Evolutionary conservation across 257 asterid genomes (phyloP).

Genomic region (Ilex aquifolium): DNA sequence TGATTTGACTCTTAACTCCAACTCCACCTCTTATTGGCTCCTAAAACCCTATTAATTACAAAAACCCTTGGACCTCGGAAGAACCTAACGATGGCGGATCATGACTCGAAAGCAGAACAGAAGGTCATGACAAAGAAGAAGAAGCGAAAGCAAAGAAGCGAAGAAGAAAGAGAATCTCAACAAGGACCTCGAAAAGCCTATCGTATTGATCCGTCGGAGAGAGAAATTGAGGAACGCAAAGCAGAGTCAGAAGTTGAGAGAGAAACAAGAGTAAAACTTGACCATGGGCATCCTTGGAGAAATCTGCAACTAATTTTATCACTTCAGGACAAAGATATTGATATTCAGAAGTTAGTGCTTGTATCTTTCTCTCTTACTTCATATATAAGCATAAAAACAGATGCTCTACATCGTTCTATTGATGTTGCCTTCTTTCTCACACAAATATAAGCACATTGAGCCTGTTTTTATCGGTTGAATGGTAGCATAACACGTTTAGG

Average conservation of each 20-base stretch:
- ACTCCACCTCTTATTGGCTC: too few relatives aligned
- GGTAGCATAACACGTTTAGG: not conserved
- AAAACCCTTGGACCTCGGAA: conserved; percentile 5
- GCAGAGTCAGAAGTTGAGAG: conserved; percentile 9
- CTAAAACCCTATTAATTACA: conserved; percentile 12
- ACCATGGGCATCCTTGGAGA: conserved; percentile 50
- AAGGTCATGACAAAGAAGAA: conserved; percentile 19
- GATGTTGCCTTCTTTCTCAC: not conserved
- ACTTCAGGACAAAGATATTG: conserved; percentile 45
- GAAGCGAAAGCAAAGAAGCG: conserved; percentile 51
- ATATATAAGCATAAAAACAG: not conserved
- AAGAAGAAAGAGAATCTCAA: conserved; percentile 13
- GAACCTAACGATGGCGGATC: conserved; percentile 23
- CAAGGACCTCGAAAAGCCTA: conserved; percentile 26
- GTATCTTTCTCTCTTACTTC: not conserved
- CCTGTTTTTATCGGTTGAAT: not conserved
- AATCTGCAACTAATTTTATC: conserved; percentile 54
- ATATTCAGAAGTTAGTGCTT: conserved; percentile 34
- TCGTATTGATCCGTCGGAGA: conserved; percentile 22
- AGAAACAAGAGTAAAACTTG: conserved; percentile 13
- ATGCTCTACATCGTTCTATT: not conserved
- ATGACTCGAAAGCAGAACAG: conserved; percentile 1
- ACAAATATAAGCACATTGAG: not conserved
- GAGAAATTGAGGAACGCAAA: conserved; percentile 3
- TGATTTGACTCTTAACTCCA: too few relatives aligned